Base-by-base conservation (phyloP, 371 early-diverging fungal genomes). In the Mucor plumbeus region DNA sequence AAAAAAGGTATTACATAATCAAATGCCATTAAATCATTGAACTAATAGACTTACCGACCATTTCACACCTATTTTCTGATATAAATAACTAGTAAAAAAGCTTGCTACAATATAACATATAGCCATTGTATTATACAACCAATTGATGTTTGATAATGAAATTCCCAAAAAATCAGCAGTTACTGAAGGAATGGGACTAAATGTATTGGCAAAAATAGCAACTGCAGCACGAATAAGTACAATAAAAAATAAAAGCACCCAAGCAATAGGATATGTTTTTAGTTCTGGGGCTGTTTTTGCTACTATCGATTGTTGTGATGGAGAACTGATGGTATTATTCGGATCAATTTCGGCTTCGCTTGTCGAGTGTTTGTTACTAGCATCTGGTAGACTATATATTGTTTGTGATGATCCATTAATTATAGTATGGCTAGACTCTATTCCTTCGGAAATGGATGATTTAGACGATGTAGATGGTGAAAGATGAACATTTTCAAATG, bases 81-180 rank as follows among this genome's bases (percentile, higher is more conserved):
- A 85, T 62, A 84, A 59, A 77, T 79, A 82, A 11, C 84, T 82
- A 3, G 86, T 82, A 62, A 82, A 65, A 40, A 78, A 77, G 35
- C 81, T 84, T 17, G 81, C 74, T 21, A 83, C 39, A 48, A 87
- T 82, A 64, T 83, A 87, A 8, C 76, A 74, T 21, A 87, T 76
- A 5, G 77, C 71, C 21, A 80, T 81, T n/a, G 77, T 62, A 63
- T 82, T 85, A 63, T 75, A 78, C 13, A 82, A 21, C 83, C 76
- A 78, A 47, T 82, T 83, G 39, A 81, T 66, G 3, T 43, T 68
- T 5, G 78, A 63, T 6, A 82, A 47, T 10, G 66, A 70, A 15
- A 79, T 74, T 15, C 70, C 59, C 35, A 78, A 63, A 39, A 72
- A 82, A 19, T 72, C 64, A 2, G 83, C 83, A 13, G 77, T 75